Conservation (phyloP, 768 basidiomycete species). For the Lentinula lateritia region DNA sequence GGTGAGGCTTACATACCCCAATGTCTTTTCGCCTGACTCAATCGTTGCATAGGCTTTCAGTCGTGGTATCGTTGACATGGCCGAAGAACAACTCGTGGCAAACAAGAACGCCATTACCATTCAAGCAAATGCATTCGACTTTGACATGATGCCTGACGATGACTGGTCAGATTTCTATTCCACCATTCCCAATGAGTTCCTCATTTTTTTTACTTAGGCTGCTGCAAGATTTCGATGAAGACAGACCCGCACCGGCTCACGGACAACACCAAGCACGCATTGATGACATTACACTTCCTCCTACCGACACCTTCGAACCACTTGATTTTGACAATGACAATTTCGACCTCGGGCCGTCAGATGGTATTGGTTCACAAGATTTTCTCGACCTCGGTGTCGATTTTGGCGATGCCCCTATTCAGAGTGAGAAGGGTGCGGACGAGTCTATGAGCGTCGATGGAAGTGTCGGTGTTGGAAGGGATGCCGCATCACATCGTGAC, state of each 20-base stretch:
- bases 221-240: constrained; percentile 57
- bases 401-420: constrained; percentile 55
- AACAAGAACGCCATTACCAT: constrained; percentile 87
- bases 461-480: constrained; percentile 75
- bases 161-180: constrained; percentile 53
- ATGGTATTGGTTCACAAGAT: constrained; percentile 85
- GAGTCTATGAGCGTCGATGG: constrained; percentile 52
- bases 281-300: constrained; percentile 85
- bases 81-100: constrained; percentile 87
- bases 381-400: constrained; percentile 75
- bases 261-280: constrained; percentile 80
- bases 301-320: constrained; percentile 64
- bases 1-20: constrained; percentile 36
- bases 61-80: constrained; percentile 92
- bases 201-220: constrained; percentile 11
- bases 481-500: constrained; percentile 48
- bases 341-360: constrained; percentile 75
- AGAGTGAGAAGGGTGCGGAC: constrained; percentile 30
- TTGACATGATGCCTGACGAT: constrained; percentile 76
- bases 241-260: constrained; percentile 55
- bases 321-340: constrained; percentile 61
- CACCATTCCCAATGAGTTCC: not conserved
- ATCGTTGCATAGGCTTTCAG: constrained; percentile 69
- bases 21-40: not conserved
- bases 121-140: constrained; percentile 68